Conservation (phyloP, 805 yeast genomes). For the Cyberlindnera maclurae region DNA sequence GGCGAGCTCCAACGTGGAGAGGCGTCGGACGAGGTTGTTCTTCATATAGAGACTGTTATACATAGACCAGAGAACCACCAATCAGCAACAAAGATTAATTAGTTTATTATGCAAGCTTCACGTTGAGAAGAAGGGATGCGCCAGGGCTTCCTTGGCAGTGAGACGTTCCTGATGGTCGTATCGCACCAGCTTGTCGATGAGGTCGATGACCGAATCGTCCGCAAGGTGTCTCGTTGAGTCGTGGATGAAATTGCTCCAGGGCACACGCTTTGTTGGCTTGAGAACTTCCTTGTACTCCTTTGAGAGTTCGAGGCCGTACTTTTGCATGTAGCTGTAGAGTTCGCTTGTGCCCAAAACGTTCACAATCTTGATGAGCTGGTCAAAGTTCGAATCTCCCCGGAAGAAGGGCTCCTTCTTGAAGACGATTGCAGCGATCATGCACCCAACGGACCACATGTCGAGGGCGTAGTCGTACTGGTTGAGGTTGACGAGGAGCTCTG, state of each 20-base stretch:
- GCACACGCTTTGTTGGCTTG: conserved; percentile 26
- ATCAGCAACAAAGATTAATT: neutral
- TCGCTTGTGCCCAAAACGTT: conserved; percentile 84
- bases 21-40: conserved; percentile 23
- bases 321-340: conserved; percentile 57
- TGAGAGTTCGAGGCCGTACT: conserved; percentile 66
- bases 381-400: conserved; percentile 85
- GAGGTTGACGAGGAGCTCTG: conserved; percentile 80
- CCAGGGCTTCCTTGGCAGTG: conserved; percentile 86
- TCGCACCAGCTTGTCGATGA: conserved; percentile 69
- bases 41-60: conserved; percentile 6
- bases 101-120: conserved; percentile 2
- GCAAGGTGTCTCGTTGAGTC: conserved; percentile 62
- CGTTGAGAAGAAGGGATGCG: conserved; percentile 39
- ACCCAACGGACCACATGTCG: conserved; percentile 92
- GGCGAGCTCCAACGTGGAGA: conserved; percentile 14
- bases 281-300: conserved; percentile 70
- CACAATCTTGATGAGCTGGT: conserved; percentile 85
- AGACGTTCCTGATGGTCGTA: conserved; percentile 87
- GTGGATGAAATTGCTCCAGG: conserved; percentile 79
- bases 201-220: conserved; percentile 72
- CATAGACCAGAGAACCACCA: no score
- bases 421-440: conserved; percentile 84
- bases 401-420: conserved; percentile 90
- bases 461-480: conserved; percentile 87